Evolutionary conservation across 2,329 filamentous ascomycete genomes (phyloP).

Genomic region (Colletotrichum lentis): DNA sequence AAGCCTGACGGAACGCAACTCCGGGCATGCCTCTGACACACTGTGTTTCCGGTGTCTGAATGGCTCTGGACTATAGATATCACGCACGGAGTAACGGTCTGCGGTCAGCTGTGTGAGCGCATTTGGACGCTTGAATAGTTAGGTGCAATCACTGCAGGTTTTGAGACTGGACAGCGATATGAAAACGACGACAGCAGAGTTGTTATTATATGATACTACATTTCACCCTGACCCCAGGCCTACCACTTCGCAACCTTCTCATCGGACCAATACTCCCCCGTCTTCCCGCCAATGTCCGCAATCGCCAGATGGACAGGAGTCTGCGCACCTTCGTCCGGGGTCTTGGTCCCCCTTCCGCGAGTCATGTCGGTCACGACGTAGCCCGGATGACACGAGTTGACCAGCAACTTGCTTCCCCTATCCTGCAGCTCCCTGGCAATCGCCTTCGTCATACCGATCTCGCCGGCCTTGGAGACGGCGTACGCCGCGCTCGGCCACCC

Average conservation of each 20-base stretch:
- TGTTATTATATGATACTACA: too few species aligned
- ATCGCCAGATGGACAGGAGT: conserved; percentile 55
- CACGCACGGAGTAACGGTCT: background rate
- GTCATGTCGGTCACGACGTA: conserved; percentile 59
- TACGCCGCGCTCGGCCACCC: conserved; percentile 62
- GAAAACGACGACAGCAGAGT: too few species aligned
- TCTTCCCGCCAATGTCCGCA: conserved; percentile 47
- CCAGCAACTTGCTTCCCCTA: conserved; percentile 42
- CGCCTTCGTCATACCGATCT: conserved; percentile 52
- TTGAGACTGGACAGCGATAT: too few species aligned
- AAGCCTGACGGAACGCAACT: too few species aligned
- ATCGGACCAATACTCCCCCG: conserved; percentile 51
- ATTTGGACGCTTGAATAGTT: too few species aligned
- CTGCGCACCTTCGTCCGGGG: conserved; percentile 54
- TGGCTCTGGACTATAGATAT: background rate
- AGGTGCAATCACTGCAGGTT: too few species aligned
- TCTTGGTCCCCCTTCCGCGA: conserved; percentile 50
- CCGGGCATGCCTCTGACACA: too few species aligned
- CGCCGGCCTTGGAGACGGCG: conserved; percentile 55
- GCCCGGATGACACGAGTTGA: conserved; percentile 53
- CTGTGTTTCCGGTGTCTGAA: background rate
- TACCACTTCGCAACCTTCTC: conserved; percentile 49
- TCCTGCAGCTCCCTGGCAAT: conserved; percentile 47
- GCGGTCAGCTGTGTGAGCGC: too few species aligned
- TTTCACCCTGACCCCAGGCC: fast-evolving